phyloP scores from a whole-genome alignment of 257 asterid genomes.

The Striga asiatica region DNA sequence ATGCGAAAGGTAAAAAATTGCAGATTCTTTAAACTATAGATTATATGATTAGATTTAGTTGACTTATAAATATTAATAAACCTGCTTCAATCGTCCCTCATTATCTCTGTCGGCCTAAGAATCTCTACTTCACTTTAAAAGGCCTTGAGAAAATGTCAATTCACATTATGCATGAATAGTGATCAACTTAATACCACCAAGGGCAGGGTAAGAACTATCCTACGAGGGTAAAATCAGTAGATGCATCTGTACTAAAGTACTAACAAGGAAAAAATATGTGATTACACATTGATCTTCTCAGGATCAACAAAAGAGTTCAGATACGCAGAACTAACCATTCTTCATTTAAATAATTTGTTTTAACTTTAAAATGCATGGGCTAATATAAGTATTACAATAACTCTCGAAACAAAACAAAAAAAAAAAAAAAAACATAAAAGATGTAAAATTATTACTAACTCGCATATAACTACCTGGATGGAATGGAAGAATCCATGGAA shows the following conservation, averaged over 20 bases:
- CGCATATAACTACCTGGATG: conserved; percentile 74
- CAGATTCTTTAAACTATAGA: neutral
- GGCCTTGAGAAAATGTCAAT: neutral
- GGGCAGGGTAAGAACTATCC: neutral
- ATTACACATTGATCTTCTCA: neutral
- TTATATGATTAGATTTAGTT: neutral
- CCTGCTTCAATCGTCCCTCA: neutral
- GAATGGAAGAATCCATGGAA: conserved; percentile 71
- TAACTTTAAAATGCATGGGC: neutral
- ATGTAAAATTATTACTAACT: neutral
- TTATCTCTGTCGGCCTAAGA: neutral
- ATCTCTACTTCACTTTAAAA: conserved; percentile 9
- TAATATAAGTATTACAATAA: neutral
- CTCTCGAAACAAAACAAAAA: conserved; percentile 13
- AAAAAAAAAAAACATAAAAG: conserved; percentile 14
- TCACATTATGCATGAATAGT: no score
- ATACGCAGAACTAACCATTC: conserved; percentile 11
- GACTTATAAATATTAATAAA: neutral
- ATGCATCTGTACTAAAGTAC: neutral
- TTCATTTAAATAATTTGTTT: neutral
- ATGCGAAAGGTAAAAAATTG: neutral
- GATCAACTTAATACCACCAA: conserved; percentile 9
- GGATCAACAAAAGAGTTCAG: neutral
- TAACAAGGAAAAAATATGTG: neutral
- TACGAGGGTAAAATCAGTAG: conserved; percentile 3